Base-by-base conservation (phyloP, 2,329 filamentous ascomycete species). In the Phaeosphaeriaceae sp. region DNA sequence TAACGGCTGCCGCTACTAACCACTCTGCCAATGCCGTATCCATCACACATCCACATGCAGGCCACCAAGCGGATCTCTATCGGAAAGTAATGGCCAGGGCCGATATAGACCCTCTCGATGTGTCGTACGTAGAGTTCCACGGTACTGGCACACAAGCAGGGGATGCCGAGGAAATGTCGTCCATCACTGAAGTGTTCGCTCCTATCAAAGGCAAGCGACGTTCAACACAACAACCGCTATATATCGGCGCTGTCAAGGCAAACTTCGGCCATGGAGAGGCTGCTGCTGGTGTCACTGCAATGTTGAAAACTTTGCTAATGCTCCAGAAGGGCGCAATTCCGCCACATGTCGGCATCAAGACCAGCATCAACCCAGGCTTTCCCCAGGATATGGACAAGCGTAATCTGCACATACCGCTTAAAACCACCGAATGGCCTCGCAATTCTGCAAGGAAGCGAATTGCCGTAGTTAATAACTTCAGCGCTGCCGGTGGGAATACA, bases 291-390 rank as follows among this genome's bases (percentile, higher is more conserved):
- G 50, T 66, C 0, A 49, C 55, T 4, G 43, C 60, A 1, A 38
- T 75, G 3, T 55, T 72, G 26, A 75, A 74, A 42, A 1, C 41
- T 75, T 48, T 74, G 28, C 68, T 58, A 8, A 49, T 55, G 48
- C 20, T 64, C 62, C 13, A 64, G 58, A 42, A 50, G 36, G 11
- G 42, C 46, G 13, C 52, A 64, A n/a, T n/a, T n/a, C 30, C 68
- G 66, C 44, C 56, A 47, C 23, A 52, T 12, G 58, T 1, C 85
- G 85, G 60, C 83, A 83, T 0, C 73, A 73, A 26, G 82, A 86
- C 52, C 70, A 87, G 1, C n/a, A n/a, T n/a, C n/a, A n/a, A n/a
- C n/a, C n/a, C n/a, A n/a, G n/a, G n/a, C n/a, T n/a, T n/a, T n/a
- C n/a, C n/a, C n/a, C n/a, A n/a, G n/a, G n/a, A n/a, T n/a, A n/a